Base-by-base conservation (phyloP, 768 basidiomycete genomes). In the Mycena kentingensis region DNA sequence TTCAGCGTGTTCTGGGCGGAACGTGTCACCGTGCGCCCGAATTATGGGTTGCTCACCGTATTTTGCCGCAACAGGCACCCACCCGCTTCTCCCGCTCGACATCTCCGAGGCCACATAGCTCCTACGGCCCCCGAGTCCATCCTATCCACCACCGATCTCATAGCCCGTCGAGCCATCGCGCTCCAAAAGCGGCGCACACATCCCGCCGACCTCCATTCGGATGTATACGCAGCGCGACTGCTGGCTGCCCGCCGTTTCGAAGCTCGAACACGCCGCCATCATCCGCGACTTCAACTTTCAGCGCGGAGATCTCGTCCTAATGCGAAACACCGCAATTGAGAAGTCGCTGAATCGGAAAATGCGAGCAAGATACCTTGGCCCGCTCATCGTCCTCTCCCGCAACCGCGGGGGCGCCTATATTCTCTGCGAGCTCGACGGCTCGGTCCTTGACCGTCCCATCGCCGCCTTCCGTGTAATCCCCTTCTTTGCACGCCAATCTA, bases 71-170 rank as follows among this genome's bases (percentile, higher is more conserved):
- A 57, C 58, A 21, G 61, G 64, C 4, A 36, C 57, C 3, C 45
- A 65, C 21, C 64, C 64, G 15, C 19, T 65, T 1, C 52, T 62
- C 0, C 64, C 63, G 1, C 53, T 65, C 28, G 62, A 64, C 45
- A 38, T 64, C 27, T 28, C 43, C n/a, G 56, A 62, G 39, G 62
- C 62, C 10, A 64, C 59, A 4, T 61, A 41, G 19, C 51, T 63
- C 13, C 21, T 52, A 6, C 27, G n/a, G 26, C 38, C 41, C 41
- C 48, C 49, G 32, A 19, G 12, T 21, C 24, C 28, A 34, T 28
- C 38, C 29, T 46, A 21, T 31, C 26, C 22, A 31, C 43, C 19
- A 25, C 21, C 11, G 27, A 49, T n/a, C 31, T 55, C n/a, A 24
- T 32, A 15, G 26, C 29, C 19, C 28, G 41, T 16, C 47, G 26